These are phyloP conservation scores for Lasiosphaeris hirsuta DNA, from an alignment of 495 filamentous ascomycete genomes.

Conservation along the genomic window DNA sequence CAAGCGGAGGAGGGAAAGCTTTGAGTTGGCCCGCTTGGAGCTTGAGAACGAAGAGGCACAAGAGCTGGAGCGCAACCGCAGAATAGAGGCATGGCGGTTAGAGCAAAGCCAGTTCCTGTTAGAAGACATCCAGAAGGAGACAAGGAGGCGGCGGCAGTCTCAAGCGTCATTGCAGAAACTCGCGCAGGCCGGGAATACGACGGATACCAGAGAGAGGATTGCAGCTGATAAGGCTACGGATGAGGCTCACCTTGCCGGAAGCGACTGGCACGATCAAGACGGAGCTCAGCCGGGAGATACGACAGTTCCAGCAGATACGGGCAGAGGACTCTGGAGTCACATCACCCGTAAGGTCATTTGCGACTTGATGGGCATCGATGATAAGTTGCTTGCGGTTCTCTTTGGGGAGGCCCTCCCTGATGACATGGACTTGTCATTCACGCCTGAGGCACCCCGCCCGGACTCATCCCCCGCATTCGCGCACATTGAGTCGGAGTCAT, in stretches of 20 bases:
- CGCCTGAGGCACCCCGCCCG: slow-evolving; percentile 32
- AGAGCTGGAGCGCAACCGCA: slow-evolving; percentile 65
- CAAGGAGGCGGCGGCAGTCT: slow-evolving; percentile 56
- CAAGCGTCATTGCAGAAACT: slow-evolving; percentile 20
- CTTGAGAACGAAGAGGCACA: slow-evolving; percentile 57
- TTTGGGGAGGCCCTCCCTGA: slow-evolving; percentile 79
- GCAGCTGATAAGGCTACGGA: slow-evolving; percentile 32
- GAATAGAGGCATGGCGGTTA: slow-evolving; percentile 88
- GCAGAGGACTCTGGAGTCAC: slow-evolving; percentile 71
- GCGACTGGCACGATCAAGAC: slow-evolving; percentile 44
- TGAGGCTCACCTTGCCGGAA: slow-evolving; percentile 25
- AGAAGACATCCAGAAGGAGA: slow-evolving; percentile 85
- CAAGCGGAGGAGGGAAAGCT: slow-evolving; percentile 61
- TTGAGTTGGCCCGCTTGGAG: slow-evolving; percentile 49
- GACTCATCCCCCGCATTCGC: slow-evolving; percentile 25
- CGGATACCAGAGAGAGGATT: slow-evolving; percentile 19
- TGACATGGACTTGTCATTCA: slow-evolving; percentile 47
- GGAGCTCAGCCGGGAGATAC: neutral
- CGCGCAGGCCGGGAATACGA: slow-evolving; percentile 8
- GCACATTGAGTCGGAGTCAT: slow-evolving; percentile 31
- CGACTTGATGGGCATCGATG: slow-evolving; percentile 89
- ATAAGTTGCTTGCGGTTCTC: slow-evolving; percentile 74
- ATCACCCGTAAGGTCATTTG: slow-evolving; percentile 83
- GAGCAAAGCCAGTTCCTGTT: slow-evolving; percentile 84
- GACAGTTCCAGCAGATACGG: slow-evolving; percentile 31